Evolutionary conservation across 202 grass and related monocot genomes (phyloP).

Genomic region (Musa balbisiana): DNA sequence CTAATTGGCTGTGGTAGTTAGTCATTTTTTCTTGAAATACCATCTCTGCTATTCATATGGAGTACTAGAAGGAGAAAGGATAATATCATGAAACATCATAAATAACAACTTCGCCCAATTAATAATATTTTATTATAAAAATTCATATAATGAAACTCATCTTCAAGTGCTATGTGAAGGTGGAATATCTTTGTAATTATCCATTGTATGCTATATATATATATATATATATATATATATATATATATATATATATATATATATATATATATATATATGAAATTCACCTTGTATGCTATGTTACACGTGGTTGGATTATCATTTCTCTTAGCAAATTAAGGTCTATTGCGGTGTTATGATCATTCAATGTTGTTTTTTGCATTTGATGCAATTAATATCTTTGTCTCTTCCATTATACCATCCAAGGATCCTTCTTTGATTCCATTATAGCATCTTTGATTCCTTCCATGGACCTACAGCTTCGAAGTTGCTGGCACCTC

Average conservation of each 20-base stretch:
- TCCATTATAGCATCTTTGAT: too few species aligned
- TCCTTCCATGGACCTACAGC: constrained; percentile 73
- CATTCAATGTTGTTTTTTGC: neutral
- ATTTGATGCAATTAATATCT: neutral
- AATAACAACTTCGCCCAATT: too few species aligned
- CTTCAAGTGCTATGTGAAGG: neutral
- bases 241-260: too few species aligned
- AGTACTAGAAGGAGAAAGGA: too few species aligned
- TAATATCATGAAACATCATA: too few species aligned
- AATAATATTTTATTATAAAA: too few species aligned
- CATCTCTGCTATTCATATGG: too few species aligned
- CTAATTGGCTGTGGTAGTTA: neutral
- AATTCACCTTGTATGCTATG: neutral
- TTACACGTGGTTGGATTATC: neutral
- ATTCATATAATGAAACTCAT: neutral
- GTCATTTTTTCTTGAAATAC: neutral
- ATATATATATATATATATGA: too few species aligned
- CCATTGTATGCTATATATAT: too few species aligned
- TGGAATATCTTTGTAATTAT: neutral
- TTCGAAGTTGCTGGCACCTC: constrained; percentile 70
- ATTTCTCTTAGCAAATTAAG: neutral
- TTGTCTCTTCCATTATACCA: constrained; percentile 16
- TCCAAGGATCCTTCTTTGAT: constrained; percentile 92
- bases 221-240: too few species aligned
- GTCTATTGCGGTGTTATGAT: neutral